phyloP scores from a whole-genome alignment of 306 rosid genomes.

The Castanea sativa region DNA sequence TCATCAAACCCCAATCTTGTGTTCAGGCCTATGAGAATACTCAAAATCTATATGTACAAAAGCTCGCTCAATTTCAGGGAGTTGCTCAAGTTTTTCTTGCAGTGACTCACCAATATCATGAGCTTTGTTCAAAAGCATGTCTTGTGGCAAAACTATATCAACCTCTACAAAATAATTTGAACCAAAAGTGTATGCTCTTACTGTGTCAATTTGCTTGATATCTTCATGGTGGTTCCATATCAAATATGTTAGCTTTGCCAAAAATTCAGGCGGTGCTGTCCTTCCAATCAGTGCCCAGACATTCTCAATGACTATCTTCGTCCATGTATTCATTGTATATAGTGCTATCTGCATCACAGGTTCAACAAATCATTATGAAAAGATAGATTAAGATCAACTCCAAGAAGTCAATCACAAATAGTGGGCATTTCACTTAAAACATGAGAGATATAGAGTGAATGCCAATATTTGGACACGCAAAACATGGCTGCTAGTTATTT shows the following conservation, averaged over 20 bases:
- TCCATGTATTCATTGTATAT: too few species aligned
- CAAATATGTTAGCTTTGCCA: slow-evolving; percentile 50
- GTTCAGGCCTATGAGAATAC: slow-evolving; percentile 75
- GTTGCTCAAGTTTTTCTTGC: slow-evolving; percentile 71
- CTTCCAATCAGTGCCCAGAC: too few species aligned
- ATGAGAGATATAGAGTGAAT: neutral
- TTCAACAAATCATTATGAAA: too few species aligned
- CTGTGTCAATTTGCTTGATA: slow-evolving; percentile 73
- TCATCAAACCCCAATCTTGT: slow-evolving; percentile 22
- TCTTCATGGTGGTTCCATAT: slow-evolving; percentile 82
- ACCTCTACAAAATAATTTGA: slow-evolving; percentile 12
- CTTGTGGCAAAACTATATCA: too few species aligned
- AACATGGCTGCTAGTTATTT: too few species aligned
- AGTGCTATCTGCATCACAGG: too few species aligned
- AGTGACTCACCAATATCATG: slow-evolving; percentile 80
- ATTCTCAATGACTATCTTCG: too few species aligned
- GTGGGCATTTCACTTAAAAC: slow-evolving; percentile 34
- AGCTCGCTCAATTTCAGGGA: slow-evolving; percentile 78
- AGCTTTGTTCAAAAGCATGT: slow-evolving; percentile 27
- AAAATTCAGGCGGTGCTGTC: too few species aligned
- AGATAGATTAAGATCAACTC: slow-evolving; percentile 12
- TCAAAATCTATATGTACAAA: slow-evolving; percentile 81
- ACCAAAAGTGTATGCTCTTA: slow-evolving; percentile 83
- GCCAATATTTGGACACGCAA: too few species aligned
- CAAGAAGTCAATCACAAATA: slow-evolving; percentile 64